Evolutionary conservation across 257 asterid genomes (phyloP).

Genomic region (Solanum boliviense): DNA sequence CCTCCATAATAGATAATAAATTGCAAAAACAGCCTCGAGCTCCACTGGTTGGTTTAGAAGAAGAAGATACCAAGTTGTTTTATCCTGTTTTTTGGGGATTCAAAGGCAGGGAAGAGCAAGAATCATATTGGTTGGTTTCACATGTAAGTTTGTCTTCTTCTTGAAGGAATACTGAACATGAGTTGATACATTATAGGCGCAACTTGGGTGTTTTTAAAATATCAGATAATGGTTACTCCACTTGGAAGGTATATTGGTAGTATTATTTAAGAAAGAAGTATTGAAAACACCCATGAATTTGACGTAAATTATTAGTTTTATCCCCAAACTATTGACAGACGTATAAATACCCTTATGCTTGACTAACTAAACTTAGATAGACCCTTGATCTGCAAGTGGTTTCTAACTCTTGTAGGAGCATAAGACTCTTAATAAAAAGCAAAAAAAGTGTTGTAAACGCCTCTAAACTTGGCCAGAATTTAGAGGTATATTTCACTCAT

Average conservation of each 20-base stretch:
- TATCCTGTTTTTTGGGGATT: background rate
- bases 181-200: background rate
- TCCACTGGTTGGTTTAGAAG: background rate
- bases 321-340: rapidly evolving
- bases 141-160: background rate
- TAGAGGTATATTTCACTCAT: background rate
- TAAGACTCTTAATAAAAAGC: background rate
- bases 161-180: background rate
- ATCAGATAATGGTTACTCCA: background rate
- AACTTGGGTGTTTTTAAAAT: background rate
- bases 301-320: no score
- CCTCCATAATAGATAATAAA: slow-evolving; percentile 18
- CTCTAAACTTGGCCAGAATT: background rate
- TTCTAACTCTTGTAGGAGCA: background rate
- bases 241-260: background rate
- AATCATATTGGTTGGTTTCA: background rate
- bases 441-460: no score
- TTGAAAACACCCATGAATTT: rapidly evolving
- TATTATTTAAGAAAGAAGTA: no score
- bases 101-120: background rate
- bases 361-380: background rate
- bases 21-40: background rate
- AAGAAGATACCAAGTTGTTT: background rate
- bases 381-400: background rate
- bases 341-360: no score